A percentile compares a stretch with the other conserved stretches of the same genome.
phyloP scores from a whole-genome alignment of 768 basidiomycete genomes.

The Cystofilobasidium macerans region DNA sequence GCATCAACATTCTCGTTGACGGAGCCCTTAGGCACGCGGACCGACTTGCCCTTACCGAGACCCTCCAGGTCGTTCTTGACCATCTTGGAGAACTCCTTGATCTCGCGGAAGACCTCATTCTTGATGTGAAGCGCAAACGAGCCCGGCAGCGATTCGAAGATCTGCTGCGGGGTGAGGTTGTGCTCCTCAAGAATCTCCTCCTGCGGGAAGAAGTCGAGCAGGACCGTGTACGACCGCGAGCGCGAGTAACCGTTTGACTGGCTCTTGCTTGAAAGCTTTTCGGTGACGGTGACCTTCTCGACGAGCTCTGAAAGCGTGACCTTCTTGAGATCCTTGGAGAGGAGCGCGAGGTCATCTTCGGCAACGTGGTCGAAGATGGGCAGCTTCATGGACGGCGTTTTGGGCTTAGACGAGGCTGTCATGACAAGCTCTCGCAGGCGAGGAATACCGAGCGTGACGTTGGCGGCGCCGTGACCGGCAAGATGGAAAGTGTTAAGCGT shows the following conservation, averaged over 20 bases:
- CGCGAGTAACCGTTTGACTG: conserved; percentile 49
- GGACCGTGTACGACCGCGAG: conserved; percentile 65
- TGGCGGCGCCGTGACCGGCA: conserved; percentile 97
- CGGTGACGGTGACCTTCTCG: conserved; percentile 68
- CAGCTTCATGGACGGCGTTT: conserved; percentile 95
- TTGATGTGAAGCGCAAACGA: conserved; percentile 71
- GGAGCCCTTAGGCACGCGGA: conserved; percentile 34
- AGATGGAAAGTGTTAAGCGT: conserved; percentile 99
- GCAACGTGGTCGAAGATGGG: conserved; percentile 49
- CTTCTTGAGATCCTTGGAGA: conserved; percentile 80
- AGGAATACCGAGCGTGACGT: conserved; percentile 97
- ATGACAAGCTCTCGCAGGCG: conserved; percentile 97
- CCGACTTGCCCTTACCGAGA: conserved; percentile 60
- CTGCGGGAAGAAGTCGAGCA: conserved; percentile 73
- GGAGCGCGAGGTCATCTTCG: conserved; percentile 51
- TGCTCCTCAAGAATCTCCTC: conserved; percentile 76
- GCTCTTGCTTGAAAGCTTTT: conserved; percentile 54
- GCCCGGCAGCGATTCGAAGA: conserved; percentile 58
- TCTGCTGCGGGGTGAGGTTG: conserved; percentile 58
- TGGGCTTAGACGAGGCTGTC: conserved; percentile 91
- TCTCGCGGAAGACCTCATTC: conserved; percentile 72
- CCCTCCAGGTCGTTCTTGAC: conserved; percentile 57
- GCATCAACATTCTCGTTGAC: conserved; percentile 44
- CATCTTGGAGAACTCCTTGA: conserved; percentile 68
- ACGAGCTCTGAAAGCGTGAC: conserved; percentile 80